Evolutionary conservation across 768 basidiomycete species (phyloP).

Genomic region (Chalciporus piperatus): DNA sequence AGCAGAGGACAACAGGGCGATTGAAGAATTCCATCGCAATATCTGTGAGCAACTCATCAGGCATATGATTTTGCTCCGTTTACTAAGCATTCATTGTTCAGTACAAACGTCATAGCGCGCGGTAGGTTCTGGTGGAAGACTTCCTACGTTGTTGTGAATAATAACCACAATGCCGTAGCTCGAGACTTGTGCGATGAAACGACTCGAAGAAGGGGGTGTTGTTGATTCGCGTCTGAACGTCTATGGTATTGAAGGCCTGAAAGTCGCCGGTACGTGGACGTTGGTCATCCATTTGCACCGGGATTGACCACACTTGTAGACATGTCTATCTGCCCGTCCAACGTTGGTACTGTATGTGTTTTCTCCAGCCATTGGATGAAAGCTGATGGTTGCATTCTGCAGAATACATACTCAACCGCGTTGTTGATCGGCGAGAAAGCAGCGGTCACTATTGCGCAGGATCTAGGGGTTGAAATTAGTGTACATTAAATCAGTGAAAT

Average conservation of each 20-base stretch:
- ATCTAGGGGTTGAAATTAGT: background rate
- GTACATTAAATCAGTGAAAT: background rate
- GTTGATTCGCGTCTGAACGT: conserved; percentile 14
- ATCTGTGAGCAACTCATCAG: conserved; percentile 2
- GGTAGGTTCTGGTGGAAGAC: background rate
- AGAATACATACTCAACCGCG: conserved; percentile 18
- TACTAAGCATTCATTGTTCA: background rate
- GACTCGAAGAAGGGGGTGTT: conserved; percentile 19
- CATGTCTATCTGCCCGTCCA: conserved; percentile 7
- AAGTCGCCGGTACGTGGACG: conserved; percentile 12
- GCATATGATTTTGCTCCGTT: background rate
- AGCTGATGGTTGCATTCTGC: background rate
- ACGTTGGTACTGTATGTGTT: conserved; percentile 5
- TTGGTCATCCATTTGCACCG: background rate
- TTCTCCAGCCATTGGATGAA: background rate
- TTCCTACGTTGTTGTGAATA: background rate
- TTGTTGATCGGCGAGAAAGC: conserved; percentile 18
- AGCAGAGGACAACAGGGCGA: conserved; percentile 31
- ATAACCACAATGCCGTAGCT: conserved; percentile 31
- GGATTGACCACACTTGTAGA: background rate
- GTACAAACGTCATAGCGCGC: conserved; percentile 11
- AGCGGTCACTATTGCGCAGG: conserved; percentile 11
- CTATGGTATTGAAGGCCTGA: conserved; percentile 10
- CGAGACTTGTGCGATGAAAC: conserved; percentile 66
- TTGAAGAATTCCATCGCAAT: conserved; percentile 26